These are phyloP conservation scores for Smittium culicis DNA, from an alignment of 371 early-diverging fungal species.

Conservation along the genomic window DNA sequence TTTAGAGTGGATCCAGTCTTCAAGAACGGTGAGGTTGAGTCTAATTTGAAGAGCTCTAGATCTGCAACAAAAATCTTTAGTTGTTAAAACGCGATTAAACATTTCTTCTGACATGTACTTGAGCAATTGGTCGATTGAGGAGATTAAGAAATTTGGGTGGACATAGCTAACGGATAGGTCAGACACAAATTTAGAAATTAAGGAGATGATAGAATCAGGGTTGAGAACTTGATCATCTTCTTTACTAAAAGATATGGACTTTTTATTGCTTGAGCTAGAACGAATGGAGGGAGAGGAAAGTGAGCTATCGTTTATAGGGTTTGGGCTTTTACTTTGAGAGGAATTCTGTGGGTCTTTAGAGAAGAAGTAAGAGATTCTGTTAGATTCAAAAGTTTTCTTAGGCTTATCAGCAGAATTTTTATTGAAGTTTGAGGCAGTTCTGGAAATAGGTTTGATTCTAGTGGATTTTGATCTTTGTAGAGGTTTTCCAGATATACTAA, in stretches of 20 bases:
- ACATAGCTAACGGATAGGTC: slow-evolving; percentile 42
- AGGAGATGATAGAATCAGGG: not conserved
- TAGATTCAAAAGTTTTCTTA: not conserved
- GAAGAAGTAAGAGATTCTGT: not conserved
- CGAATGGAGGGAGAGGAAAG: not conserved
- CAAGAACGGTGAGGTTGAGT: slow-evolving; percentile 60
- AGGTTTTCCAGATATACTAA: not conserved
- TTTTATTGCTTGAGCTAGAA: not conserved
- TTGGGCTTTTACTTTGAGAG: not conserved
- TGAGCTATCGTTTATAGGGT: not conserved
- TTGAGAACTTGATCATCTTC: not conserved
- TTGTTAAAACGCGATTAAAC: slow-evolving; percentile 67
- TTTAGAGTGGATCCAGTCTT: slow-evolving; percentile 62
- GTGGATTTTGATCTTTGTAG: not conserved
- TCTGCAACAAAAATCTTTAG: slow-evolving; percentile 56
- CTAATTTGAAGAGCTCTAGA: slow-evolving; percentile 70
- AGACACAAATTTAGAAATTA: not conserved
- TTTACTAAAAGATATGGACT: no score
- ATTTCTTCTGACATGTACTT: slow-evolving; percentile 56
- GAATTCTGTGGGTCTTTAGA: not conserved
- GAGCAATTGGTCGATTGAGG: slow-evolving; percentile 53
- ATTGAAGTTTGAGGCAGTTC: no score
- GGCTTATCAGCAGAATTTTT: not conserved
- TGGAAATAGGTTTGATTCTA: no score
- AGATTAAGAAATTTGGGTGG: slow-evolving; percentile 52